These are phyloP conservation scores for Waitea zeae DNA, from an alignment of 1,284 basidiomycete species.

Conservation along the genomic window DNA sequence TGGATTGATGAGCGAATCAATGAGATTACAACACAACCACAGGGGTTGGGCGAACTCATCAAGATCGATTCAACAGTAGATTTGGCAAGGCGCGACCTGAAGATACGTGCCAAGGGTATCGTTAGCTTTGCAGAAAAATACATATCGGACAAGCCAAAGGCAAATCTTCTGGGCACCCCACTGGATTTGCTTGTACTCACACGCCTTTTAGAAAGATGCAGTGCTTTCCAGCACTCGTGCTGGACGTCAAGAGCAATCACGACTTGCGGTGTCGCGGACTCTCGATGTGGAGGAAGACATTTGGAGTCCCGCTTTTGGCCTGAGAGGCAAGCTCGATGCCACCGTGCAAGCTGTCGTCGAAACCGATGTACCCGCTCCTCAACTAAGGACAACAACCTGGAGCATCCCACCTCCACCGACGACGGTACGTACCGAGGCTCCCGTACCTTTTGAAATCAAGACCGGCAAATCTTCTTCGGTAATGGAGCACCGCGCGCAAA, in stretches of 20 bases:
- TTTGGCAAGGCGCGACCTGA: constrained; percentile 45
- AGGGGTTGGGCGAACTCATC: constrained; percentile 38
- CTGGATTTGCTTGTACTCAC: neutral
- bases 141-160: constrained; percentile 42
- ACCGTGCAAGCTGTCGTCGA: constrained; percentile 60
- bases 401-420: constrained; percentile 3
- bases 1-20: constrained; percentile 42
- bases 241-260: constrained; percentile 23
- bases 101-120: constrained; percentile 44
- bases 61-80: constrained; percentile 42
- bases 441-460: constrained; percentile 89
- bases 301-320: constrained; percentile 70
- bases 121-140: constrained; percentile 46
- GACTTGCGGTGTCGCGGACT: constrained; percentile 56
- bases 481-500: constrained; percentile 93
- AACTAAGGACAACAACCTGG: constrained; percentile 6
- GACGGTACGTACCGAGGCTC: constrained; percentile 11
- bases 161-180: constrained; percentile 10
- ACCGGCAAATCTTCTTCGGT: constrained; percentile 68
- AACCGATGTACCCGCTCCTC: constrained; percentile 15
- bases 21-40: constrained; percentile 23
- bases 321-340: constrained; percentile 94
- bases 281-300: constrained; percentile 95
- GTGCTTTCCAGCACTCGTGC: constrained; percentile 48
- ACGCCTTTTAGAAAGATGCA: constrained; percentile 33